These are phyloP conservation scores for Phascolomyces articulosus DNA, from an alignment of 371 early-diverging fungal genomes.

Conservation along the genomic window DNA sequence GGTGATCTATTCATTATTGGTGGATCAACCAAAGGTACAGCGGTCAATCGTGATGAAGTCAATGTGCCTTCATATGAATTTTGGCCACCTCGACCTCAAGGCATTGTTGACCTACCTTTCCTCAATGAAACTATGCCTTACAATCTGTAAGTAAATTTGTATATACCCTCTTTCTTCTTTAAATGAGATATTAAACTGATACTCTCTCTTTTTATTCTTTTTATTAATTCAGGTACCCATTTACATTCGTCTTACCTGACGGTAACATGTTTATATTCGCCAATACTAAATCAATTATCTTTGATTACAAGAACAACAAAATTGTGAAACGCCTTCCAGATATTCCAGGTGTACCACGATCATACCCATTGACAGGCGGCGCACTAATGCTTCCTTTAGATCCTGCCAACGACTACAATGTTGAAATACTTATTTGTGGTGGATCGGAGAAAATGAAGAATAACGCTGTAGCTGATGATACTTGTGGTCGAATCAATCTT, in stretches of 20 bases:
- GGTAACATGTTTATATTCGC: constrained; percentile 63
- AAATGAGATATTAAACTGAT: no score
- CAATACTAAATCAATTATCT: constrained; percentile 53
- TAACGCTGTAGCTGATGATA: constrained; percentile 40
- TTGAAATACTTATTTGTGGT: constrained; percentile 66
- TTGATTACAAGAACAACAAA: constrained; percentile 49
- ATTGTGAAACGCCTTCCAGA: constrained; percentile 53
- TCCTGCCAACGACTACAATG: constrained; percentile 59
- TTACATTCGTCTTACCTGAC: constrained; percentile 55
- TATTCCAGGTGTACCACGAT: constrained; percentile 58
- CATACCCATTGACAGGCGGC: constrained; percentile 67
- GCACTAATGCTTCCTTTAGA: constrained; percentile 62
- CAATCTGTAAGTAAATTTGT: constrained; percentile 55
- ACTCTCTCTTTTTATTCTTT: no score
- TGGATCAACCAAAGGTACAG: constrained; percentile 54
- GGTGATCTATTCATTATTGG: constrained; percentile 60
- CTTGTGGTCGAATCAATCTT: constrained; percentile 61
- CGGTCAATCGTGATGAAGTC: constrained; percentile 51
- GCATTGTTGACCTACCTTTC: constrained; percentile 38
- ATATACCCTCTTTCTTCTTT: no score
- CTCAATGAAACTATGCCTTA: constrained; percentile 64
- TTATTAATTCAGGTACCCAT: constrained; percentile 59
- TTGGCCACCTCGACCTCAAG: constrained; percentile 44
- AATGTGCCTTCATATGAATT: constrained; percentile 53
- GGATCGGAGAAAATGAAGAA: constrained; percentile 51